Evolutionary conservation across 78 protist genomes (phyloP).

Genomic region (Dictyostelium citrinum): DNA sequence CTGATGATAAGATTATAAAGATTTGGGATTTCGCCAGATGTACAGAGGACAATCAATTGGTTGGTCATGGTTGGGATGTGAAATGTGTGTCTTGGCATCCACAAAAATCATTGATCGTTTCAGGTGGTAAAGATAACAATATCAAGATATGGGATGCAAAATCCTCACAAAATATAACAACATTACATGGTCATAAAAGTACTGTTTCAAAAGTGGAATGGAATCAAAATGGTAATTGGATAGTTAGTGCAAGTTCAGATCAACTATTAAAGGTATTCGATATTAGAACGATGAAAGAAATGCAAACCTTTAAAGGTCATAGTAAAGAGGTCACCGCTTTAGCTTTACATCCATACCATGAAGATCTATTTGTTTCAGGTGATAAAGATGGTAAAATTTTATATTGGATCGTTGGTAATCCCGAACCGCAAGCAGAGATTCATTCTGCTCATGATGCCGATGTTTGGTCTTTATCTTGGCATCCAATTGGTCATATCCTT

Average conservation of each 20-base stretch:
- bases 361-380: slow-evolving; percentile 88
- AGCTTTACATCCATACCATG: slow-evolving; percentile 92
- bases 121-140: slow-evolving; percentile 90
- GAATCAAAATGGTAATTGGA: slow-evolving; percentile 92
- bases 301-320: slow-evolving; percentile 91
- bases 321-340: slow-evolving; percentile 86
- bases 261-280: slow-evolving; percentile 89
- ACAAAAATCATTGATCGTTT: slow-evolving; percentile 81
- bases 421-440: slow-evolving; percentile 77
- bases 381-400: slow-evolving; percentile 90
- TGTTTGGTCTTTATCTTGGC: slow-evolving; percentile 94
- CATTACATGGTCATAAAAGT: slow-evolving; percentile 88
- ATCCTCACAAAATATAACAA: slow-evolving; percentile 56
- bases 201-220: slow-evolving; percentile 82
- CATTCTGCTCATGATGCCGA: slow-evolving; percentile 84
- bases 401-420: slow-evolving; percentile 88
- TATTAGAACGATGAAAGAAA: slow-evolving; percentile 88
- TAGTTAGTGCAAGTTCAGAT: slow-evolving; percentile 89
- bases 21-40: slow-evolving; percentile 89
- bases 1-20: slow-evolving; percentile 89
- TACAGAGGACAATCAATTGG: slow-evolving; percentile 67
- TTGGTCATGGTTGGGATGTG: slow-evolving; percentile 97
- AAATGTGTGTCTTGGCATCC: slow-evolving; percentile 95
- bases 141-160: slow-evolving; percentile 96
- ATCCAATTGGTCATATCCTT: slow-evolving; percentile 96